Evolutionary conservation across 306 rosid species (phyloP), one percentile per base, ranked within the genome.

Genomic region (Acacia acuminata): DNA sequence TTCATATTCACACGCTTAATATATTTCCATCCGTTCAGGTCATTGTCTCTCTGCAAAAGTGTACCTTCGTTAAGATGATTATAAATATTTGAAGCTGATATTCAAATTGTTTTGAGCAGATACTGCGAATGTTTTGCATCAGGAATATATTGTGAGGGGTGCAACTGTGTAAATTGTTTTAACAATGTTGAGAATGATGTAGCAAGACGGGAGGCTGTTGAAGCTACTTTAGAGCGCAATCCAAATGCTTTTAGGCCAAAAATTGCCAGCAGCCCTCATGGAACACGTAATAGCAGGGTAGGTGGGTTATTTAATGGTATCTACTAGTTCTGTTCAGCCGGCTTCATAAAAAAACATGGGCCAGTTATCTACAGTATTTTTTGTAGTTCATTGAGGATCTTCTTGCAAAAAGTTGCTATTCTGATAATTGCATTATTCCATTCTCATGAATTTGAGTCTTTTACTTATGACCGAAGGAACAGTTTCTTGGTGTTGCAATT

Each of bases 51-150:
- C 58, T 71, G 74, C 58, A 73, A 65, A 75, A 53, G 71, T 36
- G 12, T 74, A 66, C 64, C 40, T 71, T 79, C 77, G 22, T n/a
- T 73, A 43, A 55, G 11, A 45, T 67, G 34, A 12, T 85, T 43
- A 81, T 63, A 24, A 79, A 25, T 27, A 36, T 50, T 43, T 60
- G 64, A 75, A 74, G 75, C 82, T 92, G 76, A 83, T 75, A 71
- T 74, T 78, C 68, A 40, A 74, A 58, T 78, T 88, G n/a, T 89
- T 71, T 78, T 85, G 86, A 82, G 85, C 94, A 96, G 99, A 92
- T 96, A 96, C 73, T 96, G 99, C 69, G 99, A 96, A 88, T 96
- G 99, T 87, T 96, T 96, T 86, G 99, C 99, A 76, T 96, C 99
- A 65, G 98, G 99, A 86, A 94, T 96, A 88, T 92, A 94, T 84